Evolutionary conservation across 2,329 filamentous ascomycete genomes (phyloP), one percentile per base, ranked within the genome.

Genomic region (Diaporthe sp.): DNA sequence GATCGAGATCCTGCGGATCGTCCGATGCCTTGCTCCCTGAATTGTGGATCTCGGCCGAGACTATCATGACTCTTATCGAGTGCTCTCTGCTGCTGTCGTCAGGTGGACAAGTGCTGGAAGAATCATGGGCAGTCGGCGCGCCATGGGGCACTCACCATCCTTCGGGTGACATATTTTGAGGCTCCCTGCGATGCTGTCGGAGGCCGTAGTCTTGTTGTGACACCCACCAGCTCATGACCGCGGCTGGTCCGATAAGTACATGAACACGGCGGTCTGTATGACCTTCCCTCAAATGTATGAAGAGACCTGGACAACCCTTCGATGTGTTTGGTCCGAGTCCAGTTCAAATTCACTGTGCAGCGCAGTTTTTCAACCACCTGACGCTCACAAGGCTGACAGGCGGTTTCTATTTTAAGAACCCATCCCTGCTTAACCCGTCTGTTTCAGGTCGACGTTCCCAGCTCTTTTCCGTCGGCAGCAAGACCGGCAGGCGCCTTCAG

Each of bases 1-100:
- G 51, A 65, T 72, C 58, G 32, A 71, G 70, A 71, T 65, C 32
- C 58, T 55, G 70, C 70, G 70, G 70, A 55, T 71, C 70, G 42
- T 71, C 70, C 70, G 70, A 71, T 63, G 47, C 44, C 32, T 61
- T 65, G 25, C 53, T 55, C 56, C 70, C 32, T 35, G 69, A 32
- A 19, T 37, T 63, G 59, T 65, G 70, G 56, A 55, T 70, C 50
- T 56, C 70, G 56, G 70, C 70, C 70, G 56, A 71, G 56, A 65
- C 68, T 58, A 63, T 65, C 70, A 65, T 71, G 55, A 71, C 70
- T 71, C 56, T 63, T 55, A 15, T 30, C 32, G 2, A 71, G 56
- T 50, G n/a, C 35, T 58, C 53, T 56, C 27, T 39, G 51, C 51
- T 42, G 32, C 35, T n/a, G 25, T 47, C 6, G 50, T n/a, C 7